Evolutionary conservation across 176 grass and related monocot genomes (phyloP).

Genomic region (Rhipidocladum racemiflorum): DNA sequence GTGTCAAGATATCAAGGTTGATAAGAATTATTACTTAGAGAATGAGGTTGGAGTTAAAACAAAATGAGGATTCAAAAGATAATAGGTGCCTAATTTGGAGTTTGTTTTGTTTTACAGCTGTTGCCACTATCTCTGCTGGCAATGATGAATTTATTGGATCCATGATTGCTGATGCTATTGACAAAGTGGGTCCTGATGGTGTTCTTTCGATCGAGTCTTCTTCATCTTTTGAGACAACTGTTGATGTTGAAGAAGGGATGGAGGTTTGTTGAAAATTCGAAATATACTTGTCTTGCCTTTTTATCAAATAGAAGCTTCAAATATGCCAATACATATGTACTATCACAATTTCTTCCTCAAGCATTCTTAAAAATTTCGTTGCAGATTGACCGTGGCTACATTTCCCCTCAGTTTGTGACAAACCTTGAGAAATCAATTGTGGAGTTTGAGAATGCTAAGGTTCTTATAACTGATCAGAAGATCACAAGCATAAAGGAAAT

Average conservation of each 20-base stretch:
- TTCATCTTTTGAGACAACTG: constrained; percentile 86
- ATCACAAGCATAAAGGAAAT: constrained; percentile 76
- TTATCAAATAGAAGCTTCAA: neutral
- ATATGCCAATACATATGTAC: neutral
- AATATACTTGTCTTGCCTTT: neutral
- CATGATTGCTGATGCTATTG: constrained; percentile 93
- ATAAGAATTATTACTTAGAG: neutral
- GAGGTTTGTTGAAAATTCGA: constrained; percentile 53
- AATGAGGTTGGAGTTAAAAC: neutral
- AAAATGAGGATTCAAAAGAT: neutral
- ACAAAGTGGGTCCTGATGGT: constrained; percentile 89
- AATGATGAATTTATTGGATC: constrained; percentile 80
- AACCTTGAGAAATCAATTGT: constrained; percentile 73
- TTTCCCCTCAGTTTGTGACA: constrained; percentile 70
- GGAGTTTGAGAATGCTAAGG: constrained; percentile 75
- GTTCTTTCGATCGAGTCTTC: constrained; percentile 92
- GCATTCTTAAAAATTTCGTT: constrained; percentile 14
- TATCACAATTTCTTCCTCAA: neutral
- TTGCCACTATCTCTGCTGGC: constrained; percentile 83
- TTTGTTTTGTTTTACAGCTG: constrained; percentile 48
- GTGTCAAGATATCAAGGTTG: neutral
- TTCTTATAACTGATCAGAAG: constrained; percentile 77
- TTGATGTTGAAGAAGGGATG: constrained; percentile 98
- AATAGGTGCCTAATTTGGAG: constrained; percentile 20
- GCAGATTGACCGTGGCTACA: constrained; percentile 72